Base-by-base conservation (phyloP, 805 yeast genomes). In the Ascoidea asiatica region DNA sequence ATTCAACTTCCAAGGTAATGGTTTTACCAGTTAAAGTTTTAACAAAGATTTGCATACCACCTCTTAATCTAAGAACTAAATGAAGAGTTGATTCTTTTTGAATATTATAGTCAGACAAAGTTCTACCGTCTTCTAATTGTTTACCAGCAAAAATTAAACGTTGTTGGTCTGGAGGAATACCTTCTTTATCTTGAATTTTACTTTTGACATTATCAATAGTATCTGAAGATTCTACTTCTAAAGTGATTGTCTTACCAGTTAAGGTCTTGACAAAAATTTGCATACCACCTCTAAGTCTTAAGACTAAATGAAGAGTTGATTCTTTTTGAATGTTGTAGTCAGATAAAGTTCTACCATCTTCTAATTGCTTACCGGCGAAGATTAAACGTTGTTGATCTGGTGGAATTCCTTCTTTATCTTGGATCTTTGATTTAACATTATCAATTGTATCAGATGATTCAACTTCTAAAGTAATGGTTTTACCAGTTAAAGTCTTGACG, bases 1-100 rank as follows among this genome's bases (percentile, higher is more conserved):
- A 86, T 74, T 88, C 96, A 56, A 87, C 96, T 75, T 89, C 96
- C 56, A 88, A 79, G 65, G 96, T 88, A 75, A 90, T 90, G 66
- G 97, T 81, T 87, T 44, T 52, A 43, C 66, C 64, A 21, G 64
- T 61, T 42, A 60, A 54, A 37, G 64, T 60, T 51, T 59, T 61
- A 50, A 60, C 64, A 48, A 62, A 63, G 38, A 62, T 58, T 56
- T 67, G 67, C 41, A 39, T 39, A 64, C 82, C 84, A 73, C 85
- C 86, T 73, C 85, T 76, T 56, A 79, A 67, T 75, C 87, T 77
- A 49, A 79, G 64, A 33, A 79, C 86, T 66, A 79, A 72, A 61
- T 79, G 86, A 11, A 78, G 59, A 21, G 85, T 78, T 18, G 84
- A 78, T 55, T 78, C 85, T 61, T 78, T 78, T 62, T 78, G 85